A percentile compares a stretch with the other conserved stretches of the same genome.
Evolutionary conservation across 2,329 filamentous ascomycete genomes (phyloP).

Genomic region (Epichloe aotearoae): DNA sequence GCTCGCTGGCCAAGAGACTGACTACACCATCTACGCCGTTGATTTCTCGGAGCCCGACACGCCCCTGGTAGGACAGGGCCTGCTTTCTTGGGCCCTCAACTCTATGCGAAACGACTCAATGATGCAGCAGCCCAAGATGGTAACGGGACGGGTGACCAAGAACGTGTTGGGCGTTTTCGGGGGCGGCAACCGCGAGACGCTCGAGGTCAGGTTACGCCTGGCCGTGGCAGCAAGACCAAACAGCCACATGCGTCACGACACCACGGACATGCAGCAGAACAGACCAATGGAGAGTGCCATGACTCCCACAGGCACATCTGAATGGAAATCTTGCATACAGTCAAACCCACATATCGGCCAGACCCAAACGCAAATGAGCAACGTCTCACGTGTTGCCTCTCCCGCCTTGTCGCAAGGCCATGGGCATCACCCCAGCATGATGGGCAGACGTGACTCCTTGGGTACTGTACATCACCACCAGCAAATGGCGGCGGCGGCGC

Average conservation of each 20-base stretch:
- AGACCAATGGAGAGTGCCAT: conserved; percentile 23
- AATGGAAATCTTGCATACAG: conserved; percentile 69
- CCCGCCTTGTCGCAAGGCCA: conserved; percentile 23
- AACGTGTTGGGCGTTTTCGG: conserved; percentile 76
- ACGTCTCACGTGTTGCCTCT: conserved; percentile 22
- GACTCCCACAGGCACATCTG: conserved; percentile 48
- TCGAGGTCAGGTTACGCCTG: conserved; percentile 86
- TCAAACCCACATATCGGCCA: conserved; percentile 46
- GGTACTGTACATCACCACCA: conserved; percentile 10
- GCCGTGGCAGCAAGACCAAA: conserved; percentile 56
- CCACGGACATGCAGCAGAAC: conserved; percentile 10
- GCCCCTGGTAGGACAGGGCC: conserved; percentile 86
- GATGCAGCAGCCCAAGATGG: conserved; percentile 52
- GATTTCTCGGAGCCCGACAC: conserved; percentile 93
- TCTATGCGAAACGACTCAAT: conserved; percentile 23
- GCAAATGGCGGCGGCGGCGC: conserved; percentile 6
- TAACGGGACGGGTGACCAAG: conserved; percentile 82
- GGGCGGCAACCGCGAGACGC: conserved; percentile 69
- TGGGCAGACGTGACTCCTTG: conserved; percentile 16
- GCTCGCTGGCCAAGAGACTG: conserved; percentile 52
- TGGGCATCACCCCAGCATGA: conserved; percentile 6
- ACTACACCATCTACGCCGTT: conserved; percentile 95
- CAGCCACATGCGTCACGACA: conserved; percentile 14
- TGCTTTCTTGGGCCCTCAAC: conserved; percentile 73
- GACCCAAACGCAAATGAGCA: conserved; percentile 11